Evolutionary conservation across 202 grass and related monocot genomes (phyloP), one percentile per base, ranked within the genome.

Genomic region (Eragrostis tef): DNA sequence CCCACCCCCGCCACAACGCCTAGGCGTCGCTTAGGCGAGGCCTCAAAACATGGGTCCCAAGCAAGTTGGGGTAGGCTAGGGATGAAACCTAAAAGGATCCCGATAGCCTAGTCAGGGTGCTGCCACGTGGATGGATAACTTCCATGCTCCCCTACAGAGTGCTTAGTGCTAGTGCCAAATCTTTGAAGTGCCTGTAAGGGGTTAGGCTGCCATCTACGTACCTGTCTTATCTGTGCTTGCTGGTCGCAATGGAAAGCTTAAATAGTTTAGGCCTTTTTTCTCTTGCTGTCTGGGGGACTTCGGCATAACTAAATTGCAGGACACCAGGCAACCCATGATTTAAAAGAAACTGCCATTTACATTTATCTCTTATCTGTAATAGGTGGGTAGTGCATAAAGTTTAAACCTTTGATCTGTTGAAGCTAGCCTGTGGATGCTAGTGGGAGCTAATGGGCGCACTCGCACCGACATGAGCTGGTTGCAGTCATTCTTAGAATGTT

Each of bases 231-330:
- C 65, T 34, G n/a, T 63, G 63, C 34, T 63, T 29, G n/a, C n/a
- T n/a, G n/a, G n/a, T 84, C 5, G 24, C 21, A 89, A 76, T 57
- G 39, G 39, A 81, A 81, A 81, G 48, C 44, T 79, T 49, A 52
- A 72, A 61, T 1, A 59, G 41, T 61, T 70, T 1, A 58, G 56
- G 6, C n/a, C 26, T 31, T 31, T 13, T 51, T 67, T 4, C 20
- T 54, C n/a, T n/a, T n/a, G n/a, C n/a, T n/a, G 60, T 84, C 31
- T 14, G 50, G 14, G 13, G 19, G 6, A 20, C 17, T 77, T 39
- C 34, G 79, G 21, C 14, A 44, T 66, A 75, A 73, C 26, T 61
- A 42, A 65, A 22, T 59, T 34, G 58, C 52, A 64, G 31, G 56
- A 76, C 43, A 42, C 58, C 16, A 20, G n/a, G 5, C 11, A 24